Percentiles rank a stretch among this genome's conserved stretches.
Conservation (phyloP, 345 rosid species). For the Lepidium africanum region DNA sequence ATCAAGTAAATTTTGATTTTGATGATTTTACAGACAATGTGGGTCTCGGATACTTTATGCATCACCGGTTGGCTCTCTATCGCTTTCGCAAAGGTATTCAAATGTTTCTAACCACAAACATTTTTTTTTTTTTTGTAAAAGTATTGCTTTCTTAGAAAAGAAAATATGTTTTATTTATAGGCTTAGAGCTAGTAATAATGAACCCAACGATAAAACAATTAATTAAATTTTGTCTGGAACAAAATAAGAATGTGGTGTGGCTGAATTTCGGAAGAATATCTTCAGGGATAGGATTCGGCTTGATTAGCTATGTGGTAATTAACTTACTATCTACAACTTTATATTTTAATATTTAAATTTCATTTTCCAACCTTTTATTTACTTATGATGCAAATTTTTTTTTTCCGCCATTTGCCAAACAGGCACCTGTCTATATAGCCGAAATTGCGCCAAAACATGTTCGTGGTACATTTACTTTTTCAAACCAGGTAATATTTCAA, state of each 20-base stretch:
- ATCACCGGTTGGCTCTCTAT: slow-evolving; percentile 48
- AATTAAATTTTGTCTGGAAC: background rate
- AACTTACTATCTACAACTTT: background rate
- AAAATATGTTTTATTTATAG: background rate
- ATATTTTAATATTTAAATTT: background rate
- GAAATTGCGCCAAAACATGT: slow-evolving; percentile 28
- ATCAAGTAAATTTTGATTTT: background rate
- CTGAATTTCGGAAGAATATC: slow-evolving; percentile 35
- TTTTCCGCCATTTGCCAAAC: no score
- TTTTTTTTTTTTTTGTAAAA: background rate
- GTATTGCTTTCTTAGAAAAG: background rate
- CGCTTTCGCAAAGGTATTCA: slow-evolving; percentile 40
- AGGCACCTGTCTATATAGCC: slow-evolving; percentile 34
- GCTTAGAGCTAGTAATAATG: background rate
- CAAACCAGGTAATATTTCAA: slow-evolving; percentile 22
- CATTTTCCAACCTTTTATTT: background rate
- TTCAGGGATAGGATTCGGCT: slow-evolving; percentile 35
- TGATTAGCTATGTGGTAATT: slow-evolving; percentile 36
- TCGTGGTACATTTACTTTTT: slow-evolving; percentile 22
- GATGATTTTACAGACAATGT: slow-evolving; percentile 26
- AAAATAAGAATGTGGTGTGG: slow-evolving; percentile 28
- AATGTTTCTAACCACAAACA: background rate
- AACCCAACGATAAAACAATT: background rate
- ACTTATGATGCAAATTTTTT: no score
- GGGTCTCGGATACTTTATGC: slow-evolving; percentile 32